Conservation (phyloP, 228 moss, liverwort and hornwort genomes). For the Sphagnum magellanicum region DNA sequence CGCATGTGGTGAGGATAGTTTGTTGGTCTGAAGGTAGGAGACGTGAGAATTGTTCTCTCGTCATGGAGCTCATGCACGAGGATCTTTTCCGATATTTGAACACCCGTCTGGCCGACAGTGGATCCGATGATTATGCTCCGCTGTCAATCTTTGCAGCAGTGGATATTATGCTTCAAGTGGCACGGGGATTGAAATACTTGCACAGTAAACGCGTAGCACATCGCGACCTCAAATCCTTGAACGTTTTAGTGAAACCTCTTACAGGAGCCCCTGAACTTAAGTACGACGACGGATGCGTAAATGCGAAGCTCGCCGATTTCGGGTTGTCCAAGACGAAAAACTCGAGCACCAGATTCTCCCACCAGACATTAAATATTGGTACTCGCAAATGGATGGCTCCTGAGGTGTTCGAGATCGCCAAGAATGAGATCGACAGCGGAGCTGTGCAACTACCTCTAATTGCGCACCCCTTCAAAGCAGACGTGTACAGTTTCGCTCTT, state of each 20-base stretch:
- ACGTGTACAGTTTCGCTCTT: not conserved
- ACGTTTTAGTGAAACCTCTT: slow-evolving; percentile 4
- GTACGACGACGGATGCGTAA: not conserved
- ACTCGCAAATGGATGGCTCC: slow-evolving; percentile 14
- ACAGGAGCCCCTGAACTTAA: not conserved
- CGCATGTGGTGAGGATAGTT: slow-evolving; percentile 9
- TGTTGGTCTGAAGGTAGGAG: slow-evolving; percentile 1
- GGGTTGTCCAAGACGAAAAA: slow-evolving; percentile 14
- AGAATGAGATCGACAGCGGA: not conserved
- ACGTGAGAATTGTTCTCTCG: not conserved
- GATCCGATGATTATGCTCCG: not conserved
- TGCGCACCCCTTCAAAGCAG: slow-evolving; percentile 13
- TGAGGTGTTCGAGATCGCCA: slow-evolving; percentile 5
- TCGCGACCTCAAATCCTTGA: slow-evolving; percentile 16
- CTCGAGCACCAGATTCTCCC: not conserved
- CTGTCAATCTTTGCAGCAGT: slow-evolving; percentile 12
- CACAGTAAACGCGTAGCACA: slow-evolving; percentile 15
- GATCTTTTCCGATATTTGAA: slow-evolving; percentile 1
- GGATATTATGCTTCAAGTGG: slow-evolving; percentile 24
- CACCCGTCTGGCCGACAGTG: not conserved
- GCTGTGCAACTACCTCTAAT: not conserved
- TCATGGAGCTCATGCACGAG: slow-evolving; percentile 21
- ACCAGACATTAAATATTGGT: slow-evolving; percentile 2
- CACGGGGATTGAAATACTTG: slow-evolving; percentile 15
- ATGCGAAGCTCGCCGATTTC: slow-evolving; percentile 20